Evolutionary conservation across 495 filamentous ascomycete genomes (phyloP), one percentile per base, ranked within the genome.

Genomic region (Cudoniella acicularis): DNA sequence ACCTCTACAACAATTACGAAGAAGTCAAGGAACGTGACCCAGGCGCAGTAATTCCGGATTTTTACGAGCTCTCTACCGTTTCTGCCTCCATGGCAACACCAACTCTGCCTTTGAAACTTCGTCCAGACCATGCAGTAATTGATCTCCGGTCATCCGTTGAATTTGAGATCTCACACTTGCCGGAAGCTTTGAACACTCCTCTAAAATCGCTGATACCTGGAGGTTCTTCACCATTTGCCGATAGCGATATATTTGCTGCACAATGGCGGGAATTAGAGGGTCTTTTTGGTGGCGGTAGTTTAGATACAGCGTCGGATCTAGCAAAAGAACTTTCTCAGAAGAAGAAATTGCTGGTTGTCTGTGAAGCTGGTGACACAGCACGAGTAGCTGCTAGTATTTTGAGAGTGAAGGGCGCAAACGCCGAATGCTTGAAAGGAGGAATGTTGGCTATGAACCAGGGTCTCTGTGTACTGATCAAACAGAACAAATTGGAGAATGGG

Each of bases 1-100:
- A 83, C 54, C 73, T 77, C 10, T 70, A 82, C 66, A 75, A 75
- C 10, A 83, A 84, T 50, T 79, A 82, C 42, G 77, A 79, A 55
- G 71, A 72, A 16, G 36, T 41, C 36, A 16, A 16, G 16, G 36
- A 41, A 41, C 36, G 36, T 16, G 36, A 41, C 9, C 56, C 83
- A 79, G 80, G 78, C 77, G 64, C 68, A 74, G 11, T 71, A 73
- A 24, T 48, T 49, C 23, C 52, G 22, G 41, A 54, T 10, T 47
- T 48, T 30, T 61, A 61, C 43, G 42, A 56, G 20, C 22, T 30
- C 3, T 6, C 27, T 1, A 6, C 25, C 20, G 22, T 30, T 6
- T 27, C 48, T 20, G 20, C 17, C 23, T 30, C 21, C 52, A 41
- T 22, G 51, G 57, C 46, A 57, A 46, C 48, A 26, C 18, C 48